Percentiles rank a stretch among this genome's conserved stretches.
phyloP scores from a whole-genome alignment of 352 stramenopile species.

The Pythium aquatile region DNA sequence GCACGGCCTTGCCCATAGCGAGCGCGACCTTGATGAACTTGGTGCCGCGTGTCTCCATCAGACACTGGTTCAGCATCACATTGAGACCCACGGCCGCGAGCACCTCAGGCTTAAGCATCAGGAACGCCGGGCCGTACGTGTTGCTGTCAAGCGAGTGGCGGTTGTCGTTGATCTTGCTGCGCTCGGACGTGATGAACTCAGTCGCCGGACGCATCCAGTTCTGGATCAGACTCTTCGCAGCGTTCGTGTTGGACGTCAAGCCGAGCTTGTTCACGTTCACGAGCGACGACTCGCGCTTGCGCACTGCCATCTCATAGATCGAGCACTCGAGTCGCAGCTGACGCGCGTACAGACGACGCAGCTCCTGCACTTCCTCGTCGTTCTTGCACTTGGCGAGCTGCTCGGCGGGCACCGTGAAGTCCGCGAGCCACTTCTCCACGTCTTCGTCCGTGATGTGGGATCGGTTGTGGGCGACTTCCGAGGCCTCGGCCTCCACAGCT shows the following conservation, averaged over 20 bases:
- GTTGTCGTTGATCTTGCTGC: slow-evolving; percentile 47
- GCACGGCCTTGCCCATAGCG: slow-evolving; percentile 67
- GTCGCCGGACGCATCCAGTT: slow-evolving; percentile 52
- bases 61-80: slow-evolving; percentile 68
- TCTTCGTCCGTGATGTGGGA: slow-evolving; percentile 61
- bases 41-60: slow-evolving; percentile 60
- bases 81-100: slow-evolving; percentile 62
- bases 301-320: slow-evolving; percentile 79
- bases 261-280: slow-evolving; percentile 53
- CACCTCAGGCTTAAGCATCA: slow-evolving; percentile 55
- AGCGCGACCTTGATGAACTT: slow-evolving; percentile 85
- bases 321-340: slow-evolving; percentile 78
- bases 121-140: slow-evolving; percentile 65
- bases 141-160: slow-evolving; percentile 72
- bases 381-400: slow-evolving; percentile 49
- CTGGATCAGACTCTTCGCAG: slow-evolving; percentile 55
- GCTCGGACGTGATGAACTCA: slow-evolving; percentile 47
- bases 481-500: slow-evolving; percentile 20
- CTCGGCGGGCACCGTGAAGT: slow-evolving; percentile 53
- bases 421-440: slow-evolving; percentile 70
- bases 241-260: slow-evolving; percentile 49
- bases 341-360: slow-evolving; percentile 68
- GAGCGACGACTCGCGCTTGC: slow-evolving; percentile 52
- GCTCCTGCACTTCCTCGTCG: slow-evolving; percentile 44
- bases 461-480: slow-evolving; percentile 27